phyloP scores from a whole-genome alignment of 805 yeast species.

The Ogataea populi-albae region DNA sequence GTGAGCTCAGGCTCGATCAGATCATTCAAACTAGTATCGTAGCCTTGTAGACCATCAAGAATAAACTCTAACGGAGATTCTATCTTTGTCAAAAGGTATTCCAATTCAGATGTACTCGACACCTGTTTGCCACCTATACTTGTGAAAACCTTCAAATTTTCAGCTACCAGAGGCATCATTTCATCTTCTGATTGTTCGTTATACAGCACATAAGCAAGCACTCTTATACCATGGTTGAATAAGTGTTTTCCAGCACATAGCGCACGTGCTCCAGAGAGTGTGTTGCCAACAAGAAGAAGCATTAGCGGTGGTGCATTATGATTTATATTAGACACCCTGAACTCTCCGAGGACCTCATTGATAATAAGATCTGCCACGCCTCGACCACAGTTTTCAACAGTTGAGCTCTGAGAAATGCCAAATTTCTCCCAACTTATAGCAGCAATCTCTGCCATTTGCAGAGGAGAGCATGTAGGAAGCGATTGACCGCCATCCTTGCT shows the following conservation, averaged over 20 bases:
- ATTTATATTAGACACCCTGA: slow-evolving; percentile 60
- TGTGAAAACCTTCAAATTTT: slow-evolving; percentile 55
- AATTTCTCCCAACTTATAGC: slow-evolving; percentile 53
- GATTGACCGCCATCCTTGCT: slow-evolving; percentile 23
- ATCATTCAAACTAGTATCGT: slow-evolving; percentile 66
- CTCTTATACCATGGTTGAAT: slow-evolving; percentile 68
- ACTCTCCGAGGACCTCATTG: slow-evolving; percentile 64
- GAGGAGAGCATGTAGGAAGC: slow-evolving; percentile 67
- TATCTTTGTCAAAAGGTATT: slow-evolving; percentile 39
- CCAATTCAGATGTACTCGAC: slow-evolving; percentile 35
- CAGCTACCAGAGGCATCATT: slow-evolving; percentile 31
- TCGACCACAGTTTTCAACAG: slow-evolving; percentile 67
- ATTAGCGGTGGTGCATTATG: slow-evolving; percentile 81
- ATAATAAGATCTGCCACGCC: slow-evolving; percentile 60
- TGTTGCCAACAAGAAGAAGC: slow-evolving; percentile 68
- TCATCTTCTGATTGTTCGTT: slow-evolving; percentile 40
- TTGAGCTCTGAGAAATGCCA: slow-evolving; percentile 41
- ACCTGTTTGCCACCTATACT: slow-evolving; percentile 69
- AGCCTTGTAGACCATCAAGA: slow-evolving; percentile 83
- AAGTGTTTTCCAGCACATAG: slow-evolving; percentile 78
- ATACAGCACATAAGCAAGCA: slow-evolving; percentile 48
- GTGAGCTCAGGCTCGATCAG: slow-evolving; percentile 43
- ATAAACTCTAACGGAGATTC: slow-evolving; percentile 78
- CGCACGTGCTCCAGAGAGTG: slow-evolving; percentile 70
- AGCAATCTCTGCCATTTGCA: slow-evolving; percentile 77